Evolutionary conservation across 2,329 filamentous ascomycete genomes (phyloP).

Genomic region (Didymella glomerata): DNA sequence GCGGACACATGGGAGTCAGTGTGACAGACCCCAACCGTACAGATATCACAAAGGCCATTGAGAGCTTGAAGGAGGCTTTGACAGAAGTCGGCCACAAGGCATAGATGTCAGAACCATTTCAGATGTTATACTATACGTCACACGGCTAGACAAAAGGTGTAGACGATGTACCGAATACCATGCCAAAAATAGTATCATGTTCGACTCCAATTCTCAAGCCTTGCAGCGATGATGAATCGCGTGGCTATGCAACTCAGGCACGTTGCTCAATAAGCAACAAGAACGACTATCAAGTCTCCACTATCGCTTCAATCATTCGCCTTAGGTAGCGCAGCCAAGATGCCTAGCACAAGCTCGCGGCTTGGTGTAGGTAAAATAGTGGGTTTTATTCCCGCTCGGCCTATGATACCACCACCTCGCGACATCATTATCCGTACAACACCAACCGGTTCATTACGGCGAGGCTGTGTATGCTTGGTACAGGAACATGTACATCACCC

Average conservation of each 20-base stretch:
- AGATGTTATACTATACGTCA: conserved; percentile 6
- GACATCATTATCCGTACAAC: not conserved
- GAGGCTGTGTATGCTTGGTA: conserved; percentile 19
- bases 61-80: conserved; percentile 77
- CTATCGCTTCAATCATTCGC: not conserved
- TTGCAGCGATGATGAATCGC: not conserved
- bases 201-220: not conserved
- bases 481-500: not conserved
- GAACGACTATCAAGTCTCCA: not conserved
- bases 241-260: conserved; percentile 8
- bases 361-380: conserved; percentile 12
- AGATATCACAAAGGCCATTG: conserved; percentile 85
- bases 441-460: not conserved
- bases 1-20: conserved; percentile 97
- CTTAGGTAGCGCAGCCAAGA: conserved; percentile 10
- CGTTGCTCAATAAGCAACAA: not conserved
- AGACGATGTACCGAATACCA: conserved; percentile 2
- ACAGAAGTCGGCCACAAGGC: conserved; percentile 73
- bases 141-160: not conserved
- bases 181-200: conserved; percentile 2
- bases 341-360: conserved; percentile 3
- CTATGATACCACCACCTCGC: conserved; percentile 13
- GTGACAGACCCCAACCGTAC: conserved; percentile 80
- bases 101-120: conserved; percentile 3
- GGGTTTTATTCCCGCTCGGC: conserved; percentile 18